These are phyloP conservation scores for Blastocystis sp. DNA, from an alignment of 352 stramenopile species.

Conservation along the genomic window DNA sequence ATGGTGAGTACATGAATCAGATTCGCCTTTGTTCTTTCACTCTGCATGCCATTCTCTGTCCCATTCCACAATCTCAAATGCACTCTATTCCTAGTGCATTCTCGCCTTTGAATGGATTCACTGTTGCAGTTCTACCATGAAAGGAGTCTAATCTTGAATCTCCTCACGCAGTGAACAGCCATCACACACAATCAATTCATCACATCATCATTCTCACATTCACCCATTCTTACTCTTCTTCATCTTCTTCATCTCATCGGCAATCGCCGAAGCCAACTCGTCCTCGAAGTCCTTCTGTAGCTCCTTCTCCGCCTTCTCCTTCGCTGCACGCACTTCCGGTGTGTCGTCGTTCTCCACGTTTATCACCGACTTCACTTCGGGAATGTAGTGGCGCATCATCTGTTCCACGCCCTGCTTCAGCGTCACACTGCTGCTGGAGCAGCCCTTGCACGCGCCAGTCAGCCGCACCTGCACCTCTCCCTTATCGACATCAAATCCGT, in stretches of 20 bases:
- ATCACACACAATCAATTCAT: neutral
- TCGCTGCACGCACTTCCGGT: slow-evolving; percentile 40
- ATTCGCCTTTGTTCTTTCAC: neutral
- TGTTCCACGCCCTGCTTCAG: slow-evolving; percentile 99
- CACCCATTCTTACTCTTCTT: slow-evolving; percentile 52
- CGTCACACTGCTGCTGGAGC: slow-evolving; percentile 92
- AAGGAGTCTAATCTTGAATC: neutral
- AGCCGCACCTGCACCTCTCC: slow-evolving; percentile 79
- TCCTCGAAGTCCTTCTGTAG: slow-evolving; percentile 62
- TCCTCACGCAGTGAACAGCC: neutral
- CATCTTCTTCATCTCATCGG: slow-evolving; percentile 69
- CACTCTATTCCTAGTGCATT: neutral
- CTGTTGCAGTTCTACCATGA: neutral
- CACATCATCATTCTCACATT: slow-evolving; percentile 29
- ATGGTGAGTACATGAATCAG: neutral
- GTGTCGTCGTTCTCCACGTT: slow-evolving; percentile 34
- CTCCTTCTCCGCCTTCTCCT: slow-evolving; percentile 58
- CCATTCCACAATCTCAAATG: neutral
- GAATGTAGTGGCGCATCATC: slow-evolving; percentile 99
- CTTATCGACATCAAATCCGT: slow-evolving; percentile 89
- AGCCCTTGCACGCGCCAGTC: slow-evolving; percentile 92
- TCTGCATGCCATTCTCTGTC: neutral
- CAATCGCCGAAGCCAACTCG: slow-evolving; percentile 53
- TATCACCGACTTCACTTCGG: slow-evolving; percentile 82
- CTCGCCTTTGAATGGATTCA: neutral